phyloP scores from a whole-genome alignment of 2,329 filamentous ascomycete species.

The Fusarium torreyae region DNA sequence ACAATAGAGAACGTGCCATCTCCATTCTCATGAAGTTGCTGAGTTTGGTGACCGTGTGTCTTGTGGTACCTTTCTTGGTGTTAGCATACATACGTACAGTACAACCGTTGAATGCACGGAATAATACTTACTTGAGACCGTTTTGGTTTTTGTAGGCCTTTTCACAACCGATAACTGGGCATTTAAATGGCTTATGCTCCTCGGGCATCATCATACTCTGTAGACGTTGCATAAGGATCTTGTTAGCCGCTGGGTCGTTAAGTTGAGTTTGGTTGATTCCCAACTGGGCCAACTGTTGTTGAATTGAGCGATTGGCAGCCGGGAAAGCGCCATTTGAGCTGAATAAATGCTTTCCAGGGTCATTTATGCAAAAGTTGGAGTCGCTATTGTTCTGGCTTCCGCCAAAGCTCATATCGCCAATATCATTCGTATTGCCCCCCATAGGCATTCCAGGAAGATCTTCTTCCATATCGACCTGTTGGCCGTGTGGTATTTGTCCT shows the following conservation, averaged over 20 bases:
- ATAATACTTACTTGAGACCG: slow-evolving; percentile 83
- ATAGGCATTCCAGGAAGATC: slow-evolving; percentile 76
- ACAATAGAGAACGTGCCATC: slow-evolving; percentile 99
- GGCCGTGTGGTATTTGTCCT: slow-evolving; percentile 74
- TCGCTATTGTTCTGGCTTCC: slow-evolving; percentile 56
- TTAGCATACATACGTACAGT: slow-evolving; percentile 26
- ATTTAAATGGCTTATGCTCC: slow-evolving; percentile 97
- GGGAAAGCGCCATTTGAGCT: slow-evolving; percentile 84
- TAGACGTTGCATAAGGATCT: slow-evolving; percentile 69
- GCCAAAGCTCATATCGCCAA: slow-evolving; percentile 71
- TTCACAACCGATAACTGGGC: slow-evolving; percentile 97
- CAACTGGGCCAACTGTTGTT: slow-evolving; percentile 79
- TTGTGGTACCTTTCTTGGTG: slow-evolving; percentile 73
- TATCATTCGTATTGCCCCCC: slow-evolving; percentile 69
- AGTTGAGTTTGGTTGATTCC: slow-evolving; percentile 84
- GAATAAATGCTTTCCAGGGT: slow-evolving; percentile 94
- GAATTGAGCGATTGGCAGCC: slow-evolving; percentile 74
- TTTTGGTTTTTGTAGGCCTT: slow-evolving; percentile 99
- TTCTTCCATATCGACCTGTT: slow-evolving; percentile 79
- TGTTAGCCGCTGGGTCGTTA: slow-evolving; percentile 81
- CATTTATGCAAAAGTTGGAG: slow-evolving; percentile 80
- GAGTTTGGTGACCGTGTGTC: slow-evolving; percentile 93
- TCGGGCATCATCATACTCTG: slow-evolving; percentile 80
- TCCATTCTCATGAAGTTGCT: slow-evolving; percentile 95
- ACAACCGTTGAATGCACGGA: neutral